phyloP scores from a whole-genome alignment of 2,329 filamentous ascomycete species.

The Teratosphaeria destructans region DNA sequence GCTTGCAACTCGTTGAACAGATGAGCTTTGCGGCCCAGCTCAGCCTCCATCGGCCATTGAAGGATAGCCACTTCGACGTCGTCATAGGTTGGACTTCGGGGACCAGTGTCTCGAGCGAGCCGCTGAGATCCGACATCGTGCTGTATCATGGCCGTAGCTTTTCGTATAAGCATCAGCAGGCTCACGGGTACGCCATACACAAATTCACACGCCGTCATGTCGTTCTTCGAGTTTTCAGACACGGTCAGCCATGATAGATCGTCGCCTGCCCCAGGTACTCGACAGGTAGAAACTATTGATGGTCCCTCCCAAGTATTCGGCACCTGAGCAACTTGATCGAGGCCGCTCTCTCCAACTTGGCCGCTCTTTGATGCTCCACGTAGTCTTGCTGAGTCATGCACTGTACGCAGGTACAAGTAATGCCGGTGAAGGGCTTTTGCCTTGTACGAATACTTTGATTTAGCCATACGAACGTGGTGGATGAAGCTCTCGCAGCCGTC shows the following conservation, averaged over 20 bases:
- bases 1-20: not conserved
- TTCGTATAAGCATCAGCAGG: not conserved
- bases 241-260: not conserved
- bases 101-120: not conserved
- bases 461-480: not conserved
- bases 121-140: not conserved
- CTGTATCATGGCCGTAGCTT: not conserved
- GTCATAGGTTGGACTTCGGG: not conserved
- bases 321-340: not conserved
- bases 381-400: not conserved
- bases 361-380: not conserved
- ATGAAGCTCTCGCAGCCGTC: not conserved
- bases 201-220: not conserved
- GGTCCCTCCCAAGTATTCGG: not conserved
- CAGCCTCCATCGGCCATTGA: not conserved
- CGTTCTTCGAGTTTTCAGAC: not conserved
- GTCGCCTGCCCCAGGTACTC: not conserved
- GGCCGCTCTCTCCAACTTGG: not conserved
- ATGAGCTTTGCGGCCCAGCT: not conserved
- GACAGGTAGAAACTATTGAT: not conserved
- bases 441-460: not conserved
- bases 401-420: not conserved
- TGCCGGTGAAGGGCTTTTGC: not conserved
- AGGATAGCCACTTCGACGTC: not conserved
- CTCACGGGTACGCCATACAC: not conserved